Evolutionary conservation across 176 grass and related monocot species (phyloP).

Genomic region (Triticum monococcum): DNA sequence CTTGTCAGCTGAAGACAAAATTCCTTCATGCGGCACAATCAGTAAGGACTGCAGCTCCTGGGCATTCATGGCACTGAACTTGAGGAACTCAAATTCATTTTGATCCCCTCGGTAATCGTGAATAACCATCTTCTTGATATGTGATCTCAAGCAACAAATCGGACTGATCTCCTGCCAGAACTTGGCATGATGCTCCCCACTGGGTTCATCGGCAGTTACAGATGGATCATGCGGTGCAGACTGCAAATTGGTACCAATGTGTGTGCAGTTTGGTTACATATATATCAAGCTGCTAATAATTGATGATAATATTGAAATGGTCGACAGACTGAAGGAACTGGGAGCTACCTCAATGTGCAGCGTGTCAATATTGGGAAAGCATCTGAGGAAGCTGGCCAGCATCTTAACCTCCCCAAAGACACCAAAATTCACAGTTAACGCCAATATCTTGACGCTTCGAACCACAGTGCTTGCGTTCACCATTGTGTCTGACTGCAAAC

Average conservation of each 20-base stretch:
- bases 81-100: background rate
- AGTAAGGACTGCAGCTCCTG: slow-evolving; percentile 7
- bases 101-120: background rate
- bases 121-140: slow-evolving; percentile 2
- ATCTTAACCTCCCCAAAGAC: background rate
- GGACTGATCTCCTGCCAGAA: background rate
- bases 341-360: slow-evolving; percentile 22
- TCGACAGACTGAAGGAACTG: background rate
- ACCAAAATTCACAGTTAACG: background rate
- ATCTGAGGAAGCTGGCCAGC: slow-evolving; percentile 26
- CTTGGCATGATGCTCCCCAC: background rate
- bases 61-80: background rate
- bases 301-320: background rate
- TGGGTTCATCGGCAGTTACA: background rate
- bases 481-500: slow-evolving; percentile 5
- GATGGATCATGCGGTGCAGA: background rate
- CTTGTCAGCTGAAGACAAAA: background rate
- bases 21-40: background rate
- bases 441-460: slow-evolving; percentile 19
- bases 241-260: slow-evolving; percentile 1
- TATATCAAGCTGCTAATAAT: background rate
- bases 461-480: background rate
- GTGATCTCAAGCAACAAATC: slow-evolving; percentile 8
- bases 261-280: background rate
- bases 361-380: slow-evolving; percentile 18